Evolutionary conservation across 192 early-diverging fungal species (phyloP), one percentile per base, ranked within the genome.

Genomic region (Chytriomyces sp.): DNA sequence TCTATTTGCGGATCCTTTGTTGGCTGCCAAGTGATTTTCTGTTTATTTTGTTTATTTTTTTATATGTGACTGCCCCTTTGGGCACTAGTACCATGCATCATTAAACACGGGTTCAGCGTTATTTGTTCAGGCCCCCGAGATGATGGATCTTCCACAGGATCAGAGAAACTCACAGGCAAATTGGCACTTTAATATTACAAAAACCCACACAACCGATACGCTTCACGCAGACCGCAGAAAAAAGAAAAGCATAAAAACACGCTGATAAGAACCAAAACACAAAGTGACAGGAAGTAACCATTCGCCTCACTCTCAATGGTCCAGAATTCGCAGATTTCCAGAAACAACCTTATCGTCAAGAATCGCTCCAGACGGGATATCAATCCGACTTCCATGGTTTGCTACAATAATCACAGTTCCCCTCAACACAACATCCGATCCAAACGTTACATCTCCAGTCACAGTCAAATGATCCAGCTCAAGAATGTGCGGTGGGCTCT

Each of bases 361-460:
- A 70, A 97, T 92, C 26, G 95, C 86, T 50, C 95, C 94, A 6
- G 94, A 92, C 20, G 98, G 96, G 74, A 99, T 97, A 82, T 98
- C 96, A 77, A 98, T 99, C 67, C 95, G 91, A n/a, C 85, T 86
- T n/a, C 98, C 98, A 69, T 95, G 91, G 87, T 97, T 99, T 45
- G 98, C 96, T 20, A 99, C 98, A 82, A 99, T 98, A 64, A 99
- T 99, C 48, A 99, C 98, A 6, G 98, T 98, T 62, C 97, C 87
- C 64, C 67, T 87, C 16, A 99, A 86, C 8, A 93, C 88, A 46
- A 98, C 96, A 75, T 94, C 91, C 44, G 92, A 86, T 48, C 98
- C 97, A 82, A 99, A 99, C n/a, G 92, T 92, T 20, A 99, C 98
- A 84, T 98, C 97, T 28, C 98, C 98, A 6, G 97, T 98, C 6